Evolutionary conservation across 352 stramenopile species (phyloP), one percentile per base, ranked within the genome.

Genomic region (Pythium scleroteichum): DNA sequence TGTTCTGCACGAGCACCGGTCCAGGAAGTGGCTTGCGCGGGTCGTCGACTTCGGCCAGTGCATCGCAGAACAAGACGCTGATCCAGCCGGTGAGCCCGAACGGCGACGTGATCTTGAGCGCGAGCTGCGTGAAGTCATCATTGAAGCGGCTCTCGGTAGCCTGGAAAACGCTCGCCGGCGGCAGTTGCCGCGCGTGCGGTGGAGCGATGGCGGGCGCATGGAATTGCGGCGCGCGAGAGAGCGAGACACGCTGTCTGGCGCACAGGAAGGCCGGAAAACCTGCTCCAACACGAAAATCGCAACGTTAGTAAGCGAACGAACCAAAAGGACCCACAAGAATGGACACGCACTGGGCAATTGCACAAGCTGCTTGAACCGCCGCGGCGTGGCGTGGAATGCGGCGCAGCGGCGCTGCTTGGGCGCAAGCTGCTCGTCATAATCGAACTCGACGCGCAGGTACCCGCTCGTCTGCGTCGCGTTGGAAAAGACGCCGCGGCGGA

Each of bases 401-500:
- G 62, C 35, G 49, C 33, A 48, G 39, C 61, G 53, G 29, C 61
- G 61, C 48, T 68, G 61, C 50, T 68, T 68, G 14, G 53, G 46
- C 24, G 61, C 61, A 33, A 59, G 53, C 22, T 59, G 35, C 35
- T 64, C 62, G 54, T 64, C 54, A n/a, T 75, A 73, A 13, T 87
- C 78, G 4, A 87, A 76, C 27, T 82, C 63, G 17, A 88, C 82
- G 24, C 82, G 82, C 24, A 92, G 66, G 67, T 88, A 92, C 13
- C 83, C 83, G 47, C 59, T 66, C 63, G 83, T 88, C 50, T 76
- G 73, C 49, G 77, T 75, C 38, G 78, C 72, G 46, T 86, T 92
- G 24, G 83, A 90, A 58, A 92, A 92, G 48, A 76, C 75, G 27
- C 83, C 83, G 40, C 79, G 83, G 27, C 79, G 83, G 68, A 90